Evolutionary conservation across 2,329 filamentous ascomycete species (phyloP).

Genomic region (Pseudopyricularia javanii): DNA sequence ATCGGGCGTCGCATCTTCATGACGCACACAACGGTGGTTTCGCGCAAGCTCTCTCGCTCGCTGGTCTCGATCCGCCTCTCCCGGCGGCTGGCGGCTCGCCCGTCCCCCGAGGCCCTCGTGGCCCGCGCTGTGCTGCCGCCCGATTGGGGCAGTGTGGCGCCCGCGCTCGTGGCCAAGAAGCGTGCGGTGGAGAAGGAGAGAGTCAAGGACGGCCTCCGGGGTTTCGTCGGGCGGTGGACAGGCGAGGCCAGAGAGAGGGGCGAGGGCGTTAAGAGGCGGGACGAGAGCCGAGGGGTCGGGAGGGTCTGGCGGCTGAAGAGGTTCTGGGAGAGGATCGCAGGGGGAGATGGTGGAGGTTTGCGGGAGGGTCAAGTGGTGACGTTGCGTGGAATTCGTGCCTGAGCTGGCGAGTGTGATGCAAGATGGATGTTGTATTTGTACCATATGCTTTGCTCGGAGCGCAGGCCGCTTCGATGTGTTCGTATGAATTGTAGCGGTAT

Average conservation of each 20-base stretch:
- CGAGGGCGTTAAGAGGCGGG: constrained; percentile 31
- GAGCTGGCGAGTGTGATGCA: background rate
- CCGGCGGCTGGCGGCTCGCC: constrained; percentile 45
- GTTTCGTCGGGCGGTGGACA: constrained; percentile 50
- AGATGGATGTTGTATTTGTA: background rate
- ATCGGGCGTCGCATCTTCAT: constrained; percentile 54
- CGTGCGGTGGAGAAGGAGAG: constrained; percentile 53
- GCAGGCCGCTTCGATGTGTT: background rate
- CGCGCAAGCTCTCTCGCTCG: constrained; percentile 48
- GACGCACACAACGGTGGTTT: constrained; percentile 52
- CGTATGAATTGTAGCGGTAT: background rate
- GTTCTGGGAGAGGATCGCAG: constrained; percentile 53
- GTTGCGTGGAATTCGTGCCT: background rate
- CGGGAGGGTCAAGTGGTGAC: background rate
- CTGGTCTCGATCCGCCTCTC: constrained; percentile 55
- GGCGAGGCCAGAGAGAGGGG: constrained; percentile 37
- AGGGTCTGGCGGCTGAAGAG: constrained; percentile 48
- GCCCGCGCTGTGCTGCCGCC: constrained; percentile 51
- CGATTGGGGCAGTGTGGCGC: constrained; percentile 41
- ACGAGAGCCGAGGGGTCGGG: constrained; percentile 39
- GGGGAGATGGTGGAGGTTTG: constrained; percentile 17
- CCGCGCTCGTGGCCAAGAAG: constrained; percentile 48
- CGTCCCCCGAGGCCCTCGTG: constrained; percentile 47
- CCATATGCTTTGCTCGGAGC: background rate
- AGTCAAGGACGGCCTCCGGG: constrained; percentile 53